These are phyloP conservation scores for Trypanosoma mega DNA, from an alignment of 208 protist species.

Conservation along the genomic window DNA sequence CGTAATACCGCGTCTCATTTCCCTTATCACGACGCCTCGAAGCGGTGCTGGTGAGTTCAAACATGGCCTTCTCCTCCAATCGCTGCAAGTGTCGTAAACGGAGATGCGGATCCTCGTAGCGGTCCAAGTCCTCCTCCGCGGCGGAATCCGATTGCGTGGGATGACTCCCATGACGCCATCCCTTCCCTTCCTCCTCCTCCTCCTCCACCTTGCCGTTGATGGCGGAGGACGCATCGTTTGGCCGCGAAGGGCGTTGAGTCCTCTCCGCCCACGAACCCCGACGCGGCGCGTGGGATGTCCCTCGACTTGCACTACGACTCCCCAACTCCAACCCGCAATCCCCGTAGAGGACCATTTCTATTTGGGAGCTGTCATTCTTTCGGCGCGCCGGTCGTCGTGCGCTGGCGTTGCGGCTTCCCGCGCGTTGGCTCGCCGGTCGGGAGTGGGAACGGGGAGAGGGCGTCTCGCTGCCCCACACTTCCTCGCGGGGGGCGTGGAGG, in stretches of 20 bases:
- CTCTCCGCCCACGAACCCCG: too few species aligned
- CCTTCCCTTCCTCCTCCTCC: not conserved
- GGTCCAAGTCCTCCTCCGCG: too few species aligned
- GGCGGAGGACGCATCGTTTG: too few species aligned
- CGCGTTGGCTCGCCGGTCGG: not conserved
- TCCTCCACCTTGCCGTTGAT: not conserved
- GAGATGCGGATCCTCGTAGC: constrained; percentile 9
- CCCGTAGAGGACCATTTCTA: constrained; percentile 5
- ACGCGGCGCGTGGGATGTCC: too few species aligned
- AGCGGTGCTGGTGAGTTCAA: not conserved
- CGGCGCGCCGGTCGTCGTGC: not conserved
- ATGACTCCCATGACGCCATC: too few species aligned
- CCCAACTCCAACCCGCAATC: not conserved
- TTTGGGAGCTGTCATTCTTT: constrained; percentile 10
- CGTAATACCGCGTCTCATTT: constrained; percentile 28
- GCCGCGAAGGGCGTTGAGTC: too few species aligned
- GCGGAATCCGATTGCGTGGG: too few species aligned
- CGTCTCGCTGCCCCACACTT: too few species aligned
- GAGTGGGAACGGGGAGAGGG: too few species aligned
- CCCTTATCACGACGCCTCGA: constrained; percentile 15
- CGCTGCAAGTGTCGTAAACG: constrained; percentile 6
- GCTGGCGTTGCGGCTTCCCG: not conserved
- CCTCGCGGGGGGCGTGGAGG: too few species aligned
- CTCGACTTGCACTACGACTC: not conserved
- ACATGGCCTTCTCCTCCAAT: constrained; percentile 10